Conservation (phyloP, 2,329 filamentous ascomycete species). For the Scedosporium apiospermum region DNA sequence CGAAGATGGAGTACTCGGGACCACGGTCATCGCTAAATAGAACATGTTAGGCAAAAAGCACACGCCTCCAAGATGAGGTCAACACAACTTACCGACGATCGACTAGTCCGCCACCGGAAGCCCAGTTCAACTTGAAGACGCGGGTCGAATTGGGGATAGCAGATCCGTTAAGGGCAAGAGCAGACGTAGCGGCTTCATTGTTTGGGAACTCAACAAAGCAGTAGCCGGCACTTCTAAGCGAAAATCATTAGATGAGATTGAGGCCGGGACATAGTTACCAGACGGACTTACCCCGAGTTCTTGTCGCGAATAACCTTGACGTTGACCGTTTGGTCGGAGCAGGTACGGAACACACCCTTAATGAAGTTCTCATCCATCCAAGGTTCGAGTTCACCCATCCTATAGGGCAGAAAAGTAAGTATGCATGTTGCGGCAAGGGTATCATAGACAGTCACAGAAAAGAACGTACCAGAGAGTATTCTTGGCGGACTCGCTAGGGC, state of each 20-base stretch:
- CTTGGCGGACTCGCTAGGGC: slow-evolving; percentile 40
- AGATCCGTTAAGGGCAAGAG: slow-evolving; percentile 78
- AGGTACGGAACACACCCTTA: slow-evolving; percentile 79
- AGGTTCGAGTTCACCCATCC: slow-evolving; percentile 98
- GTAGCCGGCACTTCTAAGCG: slow-evolving; percentile 81
- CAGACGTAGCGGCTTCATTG: slow-evolving; percentile 80
- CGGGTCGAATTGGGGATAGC: slow-evolving; percentile 89
- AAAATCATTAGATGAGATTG: neutral
- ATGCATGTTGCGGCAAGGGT: neutral
- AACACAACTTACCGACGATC: slow-evolving; percentile 64
- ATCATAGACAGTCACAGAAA: neutral
- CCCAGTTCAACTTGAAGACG: slow-evolving; percentile 99
- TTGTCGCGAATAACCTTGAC: slow-evolving; percentile 99
- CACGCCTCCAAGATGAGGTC: neutral
- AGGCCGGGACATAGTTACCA: slow-evolving; percentile 11
- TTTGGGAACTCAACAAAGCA: slow-evolving; percentile 92
- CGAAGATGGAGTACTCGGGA: slow-evolving; percentile 94
- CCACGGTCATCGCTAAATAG: slow-evolving; percentile 72
- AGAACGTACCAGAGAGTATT: slow-evolving; percentile 45
- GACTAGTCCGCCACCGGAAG: slow-evolving; percentile 87
- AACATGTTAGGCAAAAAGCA: slow-evolving; percentile 6
- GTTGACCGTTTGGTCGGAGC: slow-evolving; percentile 88
- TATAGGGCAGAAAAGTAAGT: slow-evolving; percentile 24
- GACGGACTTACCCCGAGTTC: slow-evolving; percentile 69
- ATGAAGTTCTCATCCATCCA: slow-evolving; percentile 99